Conservation (phyloP, 2,329 filamentous ascomycete species). For the Colletotrichum aenigma region DNA sequence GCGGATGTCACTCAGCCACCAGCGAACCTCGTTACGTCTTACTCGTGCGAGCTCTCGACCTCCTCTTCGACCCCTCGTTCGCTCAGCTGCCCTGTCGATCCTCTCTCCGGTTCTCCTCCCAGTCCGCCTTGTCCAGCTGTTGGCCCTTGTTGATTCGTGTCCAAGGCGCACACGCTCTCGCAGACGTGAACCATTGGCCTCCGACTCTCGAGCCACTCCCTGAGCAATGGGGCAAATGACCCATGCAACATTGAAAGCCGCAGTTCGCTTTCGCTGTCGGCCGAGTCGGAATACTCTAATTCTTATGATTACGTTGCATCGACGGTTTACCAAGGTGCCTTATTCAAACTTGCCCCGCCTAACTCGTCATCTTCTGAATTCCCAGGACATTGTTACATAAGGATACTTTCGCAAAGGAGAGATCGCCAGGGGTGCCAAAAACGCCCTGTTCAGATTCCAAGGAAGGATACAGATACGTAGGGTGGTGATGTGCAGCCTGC, state of each 20-base stretch:
- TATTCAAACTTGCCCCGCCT: neutral
- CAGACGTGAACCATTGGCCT: neutral
- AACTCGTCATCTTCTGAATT: neutral
- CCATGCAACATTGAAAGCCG: neutral
- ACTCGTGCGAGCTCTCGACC: neutral
- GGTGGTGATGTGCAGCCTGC: neutral
- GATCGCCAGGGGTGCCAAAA: neutral
- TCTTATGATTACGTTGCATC: neutral
- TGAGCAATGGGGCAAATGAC: neutral
- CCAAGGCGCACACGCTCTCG: neutral
- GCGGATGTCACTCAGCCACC: conserved; percentile 15
- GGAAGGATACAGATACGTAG: neutral
- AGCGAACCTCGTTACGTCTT: neutral
- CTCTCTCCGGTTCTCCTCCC: neutral
- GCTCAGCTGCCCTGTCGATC: neutral
- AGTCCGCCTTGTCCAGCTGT: conserved; percentile 17
- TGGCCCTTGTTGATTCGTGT: conserved; percentile 1
- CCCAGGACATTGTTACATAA: neutral
- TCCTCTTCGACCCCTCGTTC: neutral
- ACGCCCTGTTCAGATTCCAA: neutral
- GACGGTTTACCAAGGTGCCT: neutral
- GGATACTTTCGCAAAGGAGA: neutral
- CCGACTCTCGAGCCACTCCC: conserved; percentile 2
- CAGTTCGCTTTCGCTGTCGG: neutral
- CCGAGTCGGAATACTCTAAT: neutral